Evolutionary conservation across 768 basidiomycete species (phyloP), one percentile per base, ranked within the genome.

Genomic region (Leccinellum luteum): DNA sequence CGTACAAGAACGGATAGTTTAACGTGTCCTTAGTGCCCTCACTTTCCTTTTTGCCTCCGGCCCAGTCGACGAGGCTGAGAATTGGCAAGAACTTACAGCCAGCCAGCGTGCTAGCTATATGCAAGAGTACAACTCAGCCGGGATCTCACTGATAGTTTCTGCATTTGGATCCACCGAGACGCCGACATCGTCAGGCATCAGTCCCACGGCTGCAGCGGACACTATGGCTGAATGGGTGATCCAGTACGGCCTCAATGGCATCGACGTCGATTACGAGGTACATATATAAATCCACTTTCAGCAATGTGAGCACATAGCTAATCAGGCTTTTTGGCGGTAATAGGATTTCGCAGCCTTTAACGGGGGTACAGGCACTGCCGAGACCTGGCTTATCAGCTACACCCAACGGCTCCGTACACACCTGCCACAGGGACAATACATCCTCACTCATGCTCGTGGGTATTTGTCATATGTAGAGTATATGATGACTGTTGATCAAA

Each of bases 91-190:
- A 34, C 69, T 83, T 3, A 67, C 74, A 2, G 70, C 71, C 5
- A 59, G 60, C 17, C 66, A 79, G 32, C 77, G 83, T 28, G 58
- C 76, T 13, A 34, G 74, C 14, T 75, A 79, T 63, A 69, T 82
- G 58, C 60, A 76, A 1, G 74, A 80, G 56, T 85, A 85, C 63
- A 74, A 73, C 23, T 75, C 78, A 0, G 82, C 83, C 6, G 84
- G 84, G 19, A 84, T 85, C 66, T 80, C 79, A 21, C 64, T 86
- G 48, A 76, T 86, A 52, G 84, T 85, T 5, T 81, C 82, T 47
- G 76, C 73, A 4, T 85, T 85, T 60, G 81, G 81, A 6, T 74
- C 80, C 12, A 70, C 69, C 3, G 64, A 72, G 54, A 68, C 71
- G 1, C 81, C 81, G 2, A 82, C 80, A 4, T 70, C 76, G 2